A percentile compares a stretch with the other conserved stretches of the same genome.
Evolutionary conservation across 2,329 filamentous ascomycete genomes (phyloP).

Genomic region (Amauroascus niger): DNA sequence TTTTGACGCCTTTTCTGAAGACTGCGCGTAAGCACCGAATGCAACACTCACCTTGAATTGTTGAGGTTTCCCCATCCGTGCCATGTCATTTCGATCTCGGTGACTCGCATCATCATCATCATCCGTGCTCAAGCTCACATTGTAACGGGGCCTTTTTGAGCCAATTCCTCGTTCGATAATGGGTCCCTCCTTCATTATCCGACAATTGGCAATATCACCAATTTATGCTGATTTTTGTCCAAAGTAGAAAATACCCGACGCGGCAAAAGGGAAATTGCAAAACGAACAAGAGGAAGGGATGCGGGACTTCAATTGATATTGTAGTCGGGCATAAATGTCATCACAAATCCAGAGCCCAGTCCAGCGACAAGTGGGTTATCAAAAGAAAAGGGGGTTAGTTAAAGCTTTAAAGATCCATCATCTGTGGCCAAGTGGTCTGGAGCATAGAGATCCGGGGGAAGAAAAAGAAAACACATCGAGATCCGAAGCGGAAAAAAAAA

Average conservation of each 20-base stretch:
- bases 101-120: slow-evolving; percentile 17
- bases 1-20: background rate
- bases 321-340: too few species aligned
- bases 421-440: too few species aligned
- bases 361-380: too few species aligned
- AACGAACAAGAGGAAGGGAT: too few species aligned
- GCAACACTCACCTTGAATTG: slow-evolving; percentile 33
- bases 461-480: background rate
- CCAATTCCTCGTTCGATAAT: slow-evolving; percentile 4
- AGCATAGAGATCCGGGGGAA: background rate
- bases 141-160: background rate
- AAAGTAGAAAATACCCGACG: too few species aligned
- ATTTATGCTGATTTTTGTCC: background rate
- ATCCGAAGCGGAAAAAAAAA: background rate
- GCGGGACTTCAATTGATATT: too few species aligned
- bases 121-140: slow-evolving; percentile 12
- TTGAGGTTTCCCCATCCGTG: slow-evolving; percentile 43
- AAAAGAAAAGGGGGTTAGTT: too few species aligned
- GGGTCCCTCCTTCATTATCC: background rate
- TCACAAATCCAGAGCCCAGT: too few species aligned
- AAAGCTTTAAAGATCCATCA: too few species aligned
- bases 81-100: slow-evolving; percentile 33
- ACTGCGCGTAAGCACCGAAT: background rate
- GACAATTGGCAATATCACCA: background rate
- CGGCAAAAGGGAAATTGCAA: too few species aligned